Evolutionary conservation across 176 grass and related monocot species (phyloP).

Genomic region (Aegilops tauschii): DNA sequence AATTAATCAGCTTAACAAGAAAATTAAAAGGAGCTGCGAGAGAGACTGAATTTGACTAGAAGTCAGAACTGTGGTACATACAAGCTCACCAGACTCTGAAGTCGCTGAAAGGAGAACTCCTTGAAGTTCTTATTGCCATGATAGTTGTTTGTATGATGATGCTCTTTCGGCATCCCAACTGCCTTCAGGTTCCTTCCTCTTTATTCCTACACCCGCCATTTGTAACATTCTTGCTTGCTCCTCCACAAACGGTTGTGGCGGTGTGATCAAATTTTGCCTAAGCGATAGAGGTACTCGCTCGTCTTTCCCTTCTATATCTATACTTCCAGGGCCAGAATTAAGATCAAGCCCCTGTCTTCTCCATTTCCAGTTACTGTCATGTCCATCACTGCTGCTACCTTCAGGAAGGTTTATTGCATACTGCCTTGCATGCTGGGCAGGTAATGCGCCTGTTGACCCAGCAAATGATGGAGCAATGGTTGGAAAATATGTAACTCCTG

Average conservation of each 20-base stretch:
- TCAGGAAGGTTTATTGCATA: constrained; percentile 77
- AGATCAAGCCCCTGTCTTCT: constrained; percentile 71
- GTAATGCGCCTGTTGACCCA: constrained; percentile 45
- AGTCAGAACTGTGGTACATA: constrained; percentile 17
- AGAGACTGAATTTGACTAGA: neutral
- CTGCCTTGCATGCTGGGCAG: constrained; percentile 57
- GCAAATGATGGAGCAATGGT: constrained; percentile 39
- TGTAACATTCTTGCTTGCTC: constrained; percentile 68
- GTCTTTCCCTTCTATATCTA: constrained; percentile 61
- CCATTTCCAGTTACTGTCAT: constrained; percentile 60
- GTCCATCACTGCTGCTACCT: constrained; percentile 53
- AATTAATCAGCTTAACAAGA: neutral
- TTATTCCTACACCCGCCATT: constrained; percentile 49
- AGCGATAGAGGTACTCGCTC: constrained; percentile 36
- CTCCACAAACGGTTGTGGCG: constrained; percentile 53
- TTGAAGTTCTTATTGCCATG: constrained; percentile 54
- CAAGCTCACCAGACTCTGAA: constrained; percentile 46
- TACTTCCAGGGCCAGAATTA: constrained; percentile 70
- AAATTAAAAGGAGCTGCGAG: neutral
- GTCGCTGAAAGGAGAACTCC: neutral
- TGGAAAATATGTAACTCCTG: constrained; percentile 44
- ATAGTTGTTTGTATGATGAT: constrained; percentile 54
- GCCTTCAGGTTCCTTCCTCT: constrained; percentile 84
- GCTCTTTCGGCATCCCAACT: constrained; percentile 80
- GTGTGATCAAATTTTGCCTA: constrained; percentile 56